Conservation (phyloP, 768 basidiomycete genomes). For the Coprinopsis sp. region DNA sequence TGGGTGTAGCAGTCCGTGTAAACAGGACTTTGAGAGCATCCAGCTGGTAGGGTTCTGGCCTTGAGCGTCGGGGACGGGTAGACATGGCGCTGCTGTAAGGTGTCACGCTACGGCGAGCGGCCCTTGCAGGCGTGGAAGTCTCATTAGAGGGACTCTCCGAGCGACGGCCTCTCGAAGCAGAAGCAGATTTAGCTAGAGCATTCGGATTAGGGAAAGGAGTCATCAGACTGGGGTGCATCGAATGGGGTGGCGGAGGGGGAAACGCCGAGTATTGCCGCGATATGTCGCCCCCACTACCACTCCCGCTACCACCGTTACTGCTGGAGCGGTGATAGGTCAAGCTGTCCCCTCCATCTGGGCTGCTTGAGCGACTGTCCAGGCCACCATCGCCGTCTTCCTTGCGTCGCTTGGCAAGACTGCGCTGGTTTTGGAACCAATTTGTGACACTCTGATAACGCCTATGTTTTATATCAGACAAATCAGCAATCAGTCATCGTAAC, state of each 20-base stretch:
- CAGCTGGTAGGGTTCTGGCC: conserved; percentile 76
- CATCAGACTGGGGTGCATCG: conserved; percentile 38
- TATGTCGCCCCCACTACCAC: too few species aligned
- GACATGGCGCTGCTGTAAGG: conserved; percentile 41
- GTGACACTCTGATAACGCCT: conserved; percentile 80
- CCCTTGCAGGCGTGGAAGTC: conserved; percentile 34
- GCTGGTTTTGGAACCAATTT: conserved; percentile 87
- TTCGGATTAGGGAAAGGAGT: conserved; percentile 28
- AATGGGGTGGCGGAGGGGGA: conserved; percentile 42
- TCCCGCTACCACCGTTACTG: too few species aligned
- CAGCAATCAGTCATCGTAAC: conserved; percentile 26
- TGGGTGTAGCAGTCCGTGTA: conserved; percentile 63
- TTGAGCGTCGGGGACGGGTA: conserved; percentile 61
- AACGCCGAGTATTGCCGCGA: conserved; percentile 43
- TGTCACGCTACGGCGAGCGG: conserved; percentile 35
- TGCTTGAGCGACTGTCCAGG: conserved; percentile 25
- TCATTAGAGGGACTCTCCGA: conserved; percentile 37
- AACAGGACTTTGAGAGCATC: conserved; percentile 69
- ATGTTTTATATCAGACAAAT: conserved; percentile 20
- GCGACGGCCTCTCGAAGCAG: conserved; percentile 23
- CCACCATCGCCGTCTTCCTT: conserved; percentile 54
- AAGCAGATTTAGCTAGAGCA: conserved; percentile 21
- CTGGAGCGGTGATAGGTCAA: too few species aligned
- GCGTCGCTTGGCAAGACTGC: conserved; percentile 69
- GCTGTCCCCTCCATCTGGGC: too few species aligned